Evolutionary conservation across 257 asterid genomes (phyloP).

Genomic region (Marsdenia floribunda): DNA sequence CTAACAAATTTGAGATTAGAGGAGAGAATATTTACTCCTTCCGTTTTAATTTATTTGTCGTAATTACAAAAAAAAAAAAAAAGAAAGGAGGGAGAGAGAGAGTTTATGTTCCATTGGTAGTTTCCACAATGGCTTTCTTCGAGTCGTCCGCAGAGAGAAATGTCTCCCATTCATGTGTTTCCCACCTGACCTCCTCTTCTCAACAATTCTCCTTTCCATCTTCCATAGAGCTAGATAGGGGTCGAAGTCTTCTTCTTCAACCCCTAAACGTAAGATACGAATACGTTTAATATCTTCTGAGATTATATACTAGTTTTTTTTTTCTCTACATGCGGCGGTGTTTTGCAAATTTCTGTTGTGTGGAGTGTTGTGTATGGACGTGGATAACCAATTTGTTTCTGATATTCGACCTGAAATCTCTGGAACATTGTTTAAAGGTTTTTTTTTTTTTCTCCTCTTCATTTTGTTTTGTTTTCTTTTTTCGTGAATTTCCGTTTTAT

Average conservation of each 20-base stretch:
- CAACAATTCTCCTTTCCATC: not conserved
- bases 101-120: not conserved
- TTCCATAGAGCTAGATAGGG: not conserved
- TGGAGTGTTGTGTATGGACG: not conserved
- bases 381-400: not conserved
- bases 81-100: too few relatives aligned
- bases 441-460: not conserved
- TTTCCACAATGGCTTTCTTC: not conserved
- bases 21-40: too few relatives aligned
- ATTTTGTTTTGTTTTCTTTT: not conserved
- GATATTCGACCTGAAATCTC: not conserved
- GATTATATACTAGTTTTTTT: not conserved
- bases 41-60: too few relatives aligned
- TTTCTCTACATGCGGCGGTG: not conserved
- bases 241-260: not conserved
- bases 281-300: not conserved
- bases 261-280: not conserved
- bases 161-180: not conserved
- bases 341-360: not conserved
- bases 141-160: conserved; percentile 4
- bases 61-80: too few relatives aligned
- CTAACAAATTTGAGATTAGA: too few relatives aligned
- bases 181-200: not conserved
- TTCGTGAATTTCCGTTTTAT: not conserved
- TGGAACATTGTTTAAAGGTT: conserved; percentile 13